Evolutionary conservation across 2,329 filamentous ascomycete genomes (phyloP), one percentile per base, ranked within the genome.

Genomic region (Volutella citrinella): DNA sequence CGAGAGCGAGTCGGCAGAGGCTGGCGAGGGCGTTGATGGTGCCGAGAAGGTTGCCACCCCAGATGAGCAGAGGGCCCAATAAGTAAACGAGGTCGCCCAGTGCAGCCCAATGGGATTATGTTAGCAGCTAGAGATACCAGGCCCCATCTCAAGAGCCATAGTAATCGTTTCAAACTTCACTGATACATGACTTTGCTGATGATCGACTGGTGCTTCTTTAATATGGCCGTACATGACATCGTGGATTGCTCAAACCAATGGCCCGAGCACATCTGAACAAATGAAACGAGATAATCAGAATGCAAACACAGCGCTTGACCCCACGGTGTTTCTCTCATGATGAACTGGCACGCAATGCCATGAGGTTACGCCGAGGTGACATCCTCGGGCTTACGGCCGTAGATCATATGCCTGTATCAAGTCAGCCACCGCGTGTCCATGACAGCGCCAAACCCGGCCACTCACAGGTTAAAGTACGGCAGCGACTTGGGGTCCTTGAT

Each of bases 1-100:
- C 16, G 40, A 41, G 12, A 47, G 30, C 9, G 42, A 47, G 5
- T 43, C 40, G 1, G 38, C 48, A 20, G 49, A 52, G 27, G 19
- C 27, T 13, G 48, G 24, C 0, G 42, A 42, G n/a, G n/a, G n/a
- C n/a, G n/a, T n/a, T 34, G 38, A 17, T 28, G 19, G 39, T 31
- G 6, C 30, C 16, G 13, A 38, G 20, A 12, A 22, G 20, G 20
- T 22, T n/a, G n/a, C n/a, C 20, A 9, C 20, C 12, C 20, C 12
- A 9, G 20, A 12, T 8, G 12, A 16, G 10, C 25, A 10, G 15
- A 22, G 9, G 20, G 12, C 20, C 9, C 9, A 22, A 22, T 22
- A 8, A 22, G 20, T 8, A 12, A 22, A n/a, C n/a, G n/a, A n/a
- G n/a, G n/a, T n/a, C n/a, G n/a, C n/a, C n/a, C n/a, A n/a, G n/a